phyloP scores from a whole-genome alignment of 2,329 filamentous ascomycete genomes.

The Trichophaea hybrida region DNA sequence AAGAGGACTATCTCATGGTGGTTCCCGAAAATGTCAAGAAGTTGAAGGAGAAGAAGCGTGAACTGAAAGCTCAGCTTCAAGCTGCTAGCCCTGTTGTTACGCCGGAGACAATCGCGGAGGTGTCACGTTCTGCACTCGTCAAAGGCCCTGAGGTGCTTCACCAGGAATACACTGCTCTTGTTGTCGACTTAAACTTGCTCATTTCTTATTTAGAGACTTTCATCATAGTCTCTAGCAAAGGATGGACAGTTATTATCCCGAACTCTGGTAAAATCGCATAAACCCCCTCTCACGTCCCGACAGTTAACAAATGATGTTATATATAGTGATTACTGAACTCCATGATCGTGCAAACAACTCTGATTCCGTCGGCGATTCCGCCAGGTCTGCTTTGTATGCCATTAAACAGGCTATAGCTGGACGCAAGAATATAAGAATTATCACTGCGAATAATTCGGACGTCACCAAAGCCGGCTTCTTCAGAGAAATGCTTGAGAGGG shows the following conservation, averaged over 20 bases:
- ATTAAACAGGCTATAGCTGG: conserved; percentile 21
- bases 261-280: conserved; percentile 22
- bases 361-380: conserved; percentile 17
- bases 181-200: conserved; percentile 26
- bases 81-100: conserved; percentile 3
- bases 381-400: conserved; percentile 19
- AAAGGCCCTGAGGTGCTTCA: conserved; percentile 16
- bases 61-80: conserved; percentile 15
- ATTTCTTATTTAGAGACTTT: conserved; percentile 24
- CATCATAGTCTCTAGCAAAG: conserved; percentile 20
- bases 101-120: conserved; percentile 7
- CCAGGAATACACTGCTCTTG: conserved; percentile 21
- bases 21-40: conserved; percentile 16
- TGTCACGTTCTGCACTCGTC: not conserved
- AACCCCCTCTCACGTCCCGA: not conserved
- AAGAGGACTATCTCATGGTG: conserved; percentile 22
- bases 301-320: not conserved
- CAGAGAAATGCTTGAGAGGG: conserved; percentile 23
- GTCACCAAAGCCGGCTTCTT: conserved; percentile 23
- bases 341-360: conserved; percentile 22
- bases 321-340: conserved; percentile 26
- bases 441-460: conserved; percentile 24
- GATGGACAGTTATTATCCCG: conserved; percentile 26
- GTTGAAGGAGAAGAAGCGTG: conserved; percentile 19
- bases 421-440: conserved; percentile 22